Conservation (phyloP, 352 stramenopile genomes). For the Globisporangium camurandrum region DNA sequence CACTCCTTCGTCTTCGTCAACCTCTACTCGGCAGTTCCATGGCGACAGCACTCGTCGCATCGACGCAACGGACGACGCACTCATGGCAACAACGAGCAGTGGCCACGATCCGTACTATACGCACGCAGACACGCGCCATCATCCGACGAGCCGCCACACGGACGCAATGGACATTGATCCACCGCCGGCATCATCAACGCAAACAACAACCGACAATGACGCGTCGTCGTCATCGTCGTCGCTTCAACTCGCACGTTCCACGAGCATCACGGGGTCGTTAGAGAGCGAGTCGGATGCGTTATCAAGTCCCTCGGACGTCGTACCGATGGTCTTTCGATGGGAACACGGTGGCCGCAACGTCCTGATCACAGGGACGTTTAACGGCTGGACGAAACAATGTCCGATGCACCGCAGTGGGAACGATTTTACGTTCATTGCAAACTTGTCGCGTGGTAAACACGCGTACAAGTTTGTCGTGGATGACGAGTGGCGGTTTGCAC, state of each 20-base stretch:
- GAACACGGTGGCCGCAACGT: constrained; percentile 95
- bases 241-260: constrained; percentile 15
- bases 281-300: neutral
- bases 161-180: constrained; percentile 71
- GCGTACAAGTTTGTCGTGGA: constrained; percentile 99
- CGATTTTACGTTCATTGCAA: constrained; percentile 99
- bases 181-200: constrained; percentile 19
- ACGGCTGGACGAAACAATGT: constrained; percentile 98
- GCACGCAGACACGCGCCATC: constrained; percentile 1
- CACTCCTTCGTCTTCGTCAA: too few relatives aligned
- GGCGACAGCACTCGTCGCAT: constrained; percentile 5
- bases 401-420: constrained; percentile 99
- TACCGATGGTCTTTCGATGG: constrained; percentile 98
- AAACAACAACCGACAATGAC: constrained; percentile 9
- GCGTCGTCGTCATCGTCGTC: too few relatives aligned
- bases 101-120: constrained; percentile 15
- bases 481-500: constrained; percentile 97
- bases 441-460: constrained; percentile 96
- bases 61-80: constrained; percentile 7
- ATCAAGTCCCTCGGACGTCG: constrained; percentile 26
- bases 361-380: constrained; percentile 99
- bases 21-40: constrained; percentile 12
- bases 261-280: neutral
- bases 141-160: constrained; percentile 3
- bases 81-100: neutral